Evolutionary conservation across 2,329 filamentous ascomycete genomes (phyloP).

Genomic region (Cladophialophora chaetospira): DNA sequence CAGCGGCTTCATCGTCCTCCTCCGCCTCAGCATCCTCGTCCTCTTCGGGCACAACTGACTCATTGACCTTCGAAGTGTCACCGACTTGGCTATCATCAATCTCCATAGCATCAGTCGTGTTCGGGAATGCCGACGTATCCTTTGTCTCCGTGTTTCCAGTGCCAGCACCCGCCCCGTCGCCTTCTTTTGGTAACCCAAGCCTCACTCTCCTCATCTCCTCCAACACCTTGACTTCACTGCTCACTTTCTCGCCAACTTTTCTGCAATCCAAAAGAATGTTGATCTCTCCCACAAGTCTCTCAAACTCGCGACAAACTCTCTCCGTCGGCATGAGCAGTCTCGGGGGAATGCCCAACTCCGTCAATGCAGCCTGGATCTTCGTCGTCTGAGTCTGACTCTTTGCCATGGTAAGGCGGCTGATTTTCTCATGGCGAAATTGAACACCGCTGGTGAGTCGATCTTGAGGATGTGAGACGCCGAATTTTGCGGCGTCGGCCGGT

Average conservation of each 20-base stretch:
- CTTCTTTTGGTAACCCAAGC: constrained; percentile 31
- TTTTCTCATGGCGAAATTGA: constrained; percentile 74
- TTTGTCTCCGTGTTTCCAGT: not conserved
- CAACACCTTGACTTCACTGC: constrained; percentile 51
- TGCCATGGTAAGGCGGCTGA: constrained; percentile 52
- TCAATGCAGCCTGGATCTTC: constrained; percentile 50
- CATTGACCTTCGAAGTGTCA: constrained; percentile 15
- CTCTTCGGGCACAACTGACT: constrained; percentile 25
- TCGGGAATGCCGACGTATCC: not conserved
- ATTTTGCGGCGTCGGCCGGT: constrained; percentile 73
- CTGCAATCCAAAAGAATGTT: constrained; percentile 51
- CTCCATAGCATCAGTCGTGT: constrained; percentile 26
- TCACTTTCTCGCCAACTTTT: constrained; percentile 51
- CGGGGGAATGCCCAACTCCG: constrained; percentile 50
- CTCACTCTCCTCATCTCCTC: constrained; percentile 38
- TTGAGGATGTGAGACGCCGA: constrained; percentile 80
- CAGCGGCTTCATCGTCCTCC: constrained; percentile 21
- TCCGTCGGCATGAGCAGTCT: constrained; percentile 54
- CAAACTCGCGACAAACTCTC: constrained; percentile 52
- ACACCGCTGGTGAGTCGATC: constrained; percentile 85
- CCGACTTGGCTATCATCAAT: constrained; percentile 25
- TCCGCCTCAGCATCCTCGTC: constrained; percentile 40
- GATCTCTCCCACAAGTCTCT: constrained; percentile 50
- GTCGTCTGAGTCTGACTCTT: constrained; percentile 54
- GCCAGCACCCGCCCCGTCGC: constrained; percentile 13